phyloP scores from a whole-genome alignment of 2,329 filamentous ascomycete genomes.

The Monosporascus sp. region DNA sequence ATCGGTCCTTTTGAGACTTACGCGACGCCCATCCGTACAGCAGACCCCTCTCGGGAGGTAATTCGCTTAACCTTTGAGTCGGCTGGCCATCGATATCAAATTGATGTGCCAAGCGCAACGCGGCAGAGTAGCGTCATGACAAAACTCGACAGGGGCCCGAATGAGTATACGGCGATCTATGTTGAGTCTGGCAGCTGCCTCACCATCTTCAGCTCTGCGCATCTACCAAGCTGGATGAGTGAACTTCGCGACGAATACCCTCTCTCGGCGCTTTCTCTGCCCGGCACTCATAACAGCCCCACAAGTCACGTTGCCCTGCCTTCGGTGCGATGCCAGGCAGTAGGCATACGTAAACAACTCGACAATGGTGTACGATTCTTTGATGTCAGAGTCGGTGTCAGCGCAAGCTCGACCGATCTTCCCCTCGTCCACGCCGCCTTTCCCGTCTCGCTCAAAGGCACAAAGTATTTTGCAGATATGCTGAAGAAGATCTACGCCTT shows the following conservation, averaged over 20 bases:
- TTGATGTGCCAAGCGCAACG: constrained; percentile 63
- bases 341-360: constrained; percentile 70
- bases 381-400: constrained; percentile 70
- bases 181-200: constrained; percentile 49
- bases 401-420: constrained; percentile 56
- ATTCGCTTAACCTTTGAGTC: constrained; percentile 70
- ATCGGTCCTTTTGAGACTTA: constrained; percentile 64
- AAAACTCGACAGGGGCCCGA: constrained; percentile 42
- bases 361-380: constrained; percentile 90
- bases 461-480: constrained; percentile 71
- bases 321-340: constrained; percentile 88
- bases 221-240: constrained; percentile 74
- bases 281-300: constrained; percentile 92
- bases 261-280: constrained; percentile 78
- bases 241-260: constrained; percentile 65
- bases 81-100: constrained; percentile 59
- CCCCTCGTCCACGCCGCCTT: constrained; percentile 87
- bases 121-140: constrained; percentile 56
- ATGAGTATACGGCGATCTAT: constrained; percentile 61
- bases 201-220: constrained; percentile 64
- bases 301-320: constrained; percentile 80
- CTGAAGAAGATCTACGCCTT: constrained; percentile 69
- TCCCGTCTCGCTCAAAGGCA: constrained; percentile 76
- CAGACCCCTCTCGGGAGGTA: constrained; percentile 57
- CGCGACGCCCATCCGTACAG: constrained; percentile 55